phyloP scores from a whole-genome alignment of 2,329 filamentous ascomycete genomes.

The Dothidotthia symphoricarpi region DNA sequence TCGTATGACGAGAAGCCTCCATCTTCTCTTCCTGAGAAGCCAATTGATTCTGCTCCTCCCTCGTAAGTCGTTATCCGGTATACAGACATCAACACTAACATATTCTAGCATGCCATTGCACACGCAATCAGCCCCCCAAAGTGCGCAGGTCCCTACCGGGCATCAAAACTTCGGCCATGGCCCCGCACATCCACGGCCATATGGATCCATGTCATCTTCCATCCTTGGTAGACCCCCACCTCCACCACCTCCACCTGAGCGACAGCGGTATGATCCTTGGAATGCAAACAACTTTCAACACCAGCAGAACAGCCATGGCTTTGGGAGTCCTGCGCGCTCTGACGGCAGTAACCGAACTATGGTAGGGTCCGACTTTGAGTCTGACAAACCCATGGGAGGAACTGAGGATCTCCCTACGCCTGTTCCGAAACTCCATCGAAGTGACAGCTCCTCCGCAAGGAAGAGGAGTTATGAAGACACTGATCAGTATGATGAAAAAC shows the following conservation, averaged over 20 bases:
- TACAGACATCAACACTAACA: constrained; percentile 1
- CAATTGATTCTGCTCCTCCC: constrained; percentile 9
- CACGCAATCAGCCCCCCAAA: constrained; percentile 14
- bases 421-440: constrained; percentile 24
- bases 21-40: constrained; percentile 20
- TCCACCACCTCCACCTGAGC: constrained; percentile 23
- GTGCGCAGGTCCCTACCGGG: constrained; percentile 25
- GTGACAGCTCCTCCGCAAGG: constrained; percentile 34
- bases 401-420: constrained; percentile 11
- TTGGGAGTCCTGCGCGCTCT: constrained; percentile 33
- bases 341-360: constrained; percentile 37
- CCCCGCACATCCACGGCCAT: constrained; percentile 21
- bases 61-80: constrained; percentile 11
- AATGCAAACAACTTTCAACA: constrained; percentile 14
- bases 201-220: constrained; percentile 26
- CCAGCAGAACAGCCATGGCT: constrained; percentile 16
- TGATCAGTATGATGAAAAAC: constrained; percentile 30
- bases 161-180: constrained; percentile 12
- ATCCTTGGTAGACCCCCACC: constrained; percentile 13
- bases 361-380: constrained; percentile 37
- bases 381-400: constrained; percentile 20
- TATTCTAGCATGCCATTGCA: constrained; percentile 10
- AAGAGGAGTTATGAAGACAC: constrained; percentile 42
- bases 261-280: constrained; percentile 25
- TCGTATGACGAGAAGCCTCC: constrained; percentile 9